Conservation (phyloP, 2,329 filamentous ascomycete genomes). For the Cercospora zeina region DNA sequence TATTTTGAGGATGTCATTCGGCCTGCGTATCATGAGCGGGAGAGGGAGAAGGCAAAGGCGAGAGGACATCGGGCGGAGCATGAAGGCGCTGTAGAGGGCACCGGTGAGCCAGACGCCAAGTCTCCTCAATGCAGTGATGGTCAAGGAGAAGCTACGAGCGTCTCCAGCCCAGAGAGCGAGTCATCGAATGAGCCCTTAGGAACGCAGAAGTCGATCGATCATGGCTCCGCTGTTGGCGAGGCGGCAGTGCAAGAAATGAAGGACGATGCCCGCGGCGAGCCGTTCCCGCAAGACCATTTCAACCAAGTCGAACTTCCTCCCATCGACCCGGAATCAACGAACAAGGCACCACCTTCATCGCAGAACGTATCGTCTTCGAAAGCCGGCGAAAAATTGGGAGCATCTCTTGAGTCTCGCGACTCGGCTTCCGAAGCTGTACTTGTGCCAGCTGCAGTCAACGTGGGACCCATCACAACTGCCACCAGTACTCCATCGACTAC, state of each 20-base stretch:
- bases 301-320: neutral
- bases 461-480: neutral
- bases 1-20: slow-evolving; percentile 32
- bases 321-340: neutral
- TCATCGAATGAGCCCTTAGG: neutral
- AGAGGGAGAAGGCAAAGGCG: slow-evolving; percentile 10
- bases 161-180: neutral
- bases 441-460: neutral
- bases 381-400: neutral
- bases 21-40: slow-evolving; percentile 25
- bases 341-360: neutral
- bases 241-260: neutral
- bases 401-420: neutral
- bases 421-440: neutral
- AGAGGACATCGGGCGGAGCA: neutral
- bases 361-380: no score
- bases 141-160: neutral
- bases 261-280: neutral
- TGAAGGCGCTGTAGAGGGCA: neutral
- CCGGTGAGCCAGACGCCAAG: neutral
- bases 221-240: neutral
- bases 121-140: neutral
- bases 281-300: neutral
- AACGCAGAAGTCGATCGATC: neutral
- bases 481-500: neutral